These are phyloP conservation scores for Oldenlandia corymbosa DNA, from an alignment of 257 asterid species.

Conservation along the genomic window DNA sequence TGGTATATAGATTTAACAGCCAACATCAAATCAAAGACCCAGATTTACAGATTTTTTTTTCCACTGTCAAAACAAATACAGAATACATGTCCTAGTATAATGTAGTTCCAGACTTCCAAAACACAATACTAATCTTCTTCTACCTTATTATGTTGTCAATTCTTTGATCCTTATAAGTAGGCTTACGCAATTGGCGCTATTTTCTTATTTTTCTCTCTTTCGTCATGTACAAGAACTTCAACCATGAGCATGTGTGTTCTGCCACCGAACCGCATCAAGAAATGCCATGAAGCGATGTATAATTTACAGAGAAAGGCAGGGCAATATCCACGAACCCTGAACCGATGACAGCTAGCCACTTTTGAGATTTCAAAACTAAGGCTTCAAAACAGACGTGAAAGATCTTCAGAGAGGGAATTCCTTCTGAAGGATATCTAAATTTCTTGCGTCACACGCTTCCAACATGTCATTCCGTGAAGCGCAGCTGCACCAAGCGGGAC, in stretches of 20 bases:
- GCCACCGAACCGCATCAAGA: neutral
- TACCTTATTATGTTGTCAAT: neutral
- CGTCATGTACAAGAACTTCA: neutral
- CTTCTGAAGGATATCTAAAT: constrained; percentile 84
- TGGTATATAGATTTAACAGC: too few relatives aligned
- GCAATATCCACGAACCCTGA: neutral
- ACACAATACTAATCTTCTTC: neutral
- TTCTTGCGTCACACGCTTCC: constrained; percentile 87
- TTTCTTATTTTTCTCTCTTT: neutral
- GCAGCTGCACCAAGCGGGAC: constrained; percentile 45
- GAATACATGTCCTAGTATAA: neutral
- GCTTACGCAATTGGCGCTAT: neutral
- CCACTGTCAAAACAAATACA: neutral
- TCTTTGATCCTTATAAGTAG: neutral
- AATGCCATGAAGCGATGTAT: neutral
- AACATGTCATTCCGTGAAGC: constrained; percentile 89
- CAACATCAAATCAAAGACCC: too few relatives aligned
- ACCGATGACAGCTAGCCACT: neutral
- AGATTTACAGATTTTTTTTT: neutral
- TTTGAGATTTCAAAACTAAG: neutral
- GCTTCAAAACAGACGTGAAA: neutral
- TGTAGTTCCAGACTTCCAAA: neutral
- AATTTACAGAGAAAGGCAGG: neutral
- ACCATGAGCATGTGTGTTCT: too few relatives aligned
- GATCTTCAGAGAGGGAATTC: constrained; percentile 71